Evolutionary conservation across 805 yeast species (phyloP).

Genomic region (Metschnikowia dekortorum): DNA sequence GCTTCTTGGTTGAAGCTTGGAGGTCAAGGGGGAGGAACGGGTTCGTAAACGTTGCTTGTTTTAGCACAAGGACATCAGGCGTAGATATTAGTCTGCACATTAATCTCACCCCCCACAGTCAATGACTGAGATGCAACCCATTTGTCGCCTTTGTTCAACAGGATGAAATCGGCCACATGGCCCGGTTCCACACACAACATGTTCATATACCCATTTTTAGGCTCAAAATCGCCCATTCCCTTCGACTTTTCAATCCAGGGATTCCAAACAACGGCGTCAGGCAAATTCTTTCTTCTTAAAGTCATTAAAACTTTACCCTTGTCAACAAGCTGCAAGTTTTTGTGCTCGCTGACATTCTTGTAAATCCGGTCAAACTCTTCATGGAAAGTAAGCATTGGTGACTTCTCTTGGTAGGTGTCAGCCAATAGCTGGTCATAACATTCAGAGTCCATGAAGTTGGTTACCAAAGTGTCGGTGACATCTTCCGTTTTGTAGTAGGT

Average conservation of each 20-base stretch:
- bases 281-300: slow-evolving; percentile 59
- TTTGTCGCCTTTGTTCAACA: slow-evolving; percentile 61
- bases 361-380: slow-evolving; percentile 87
- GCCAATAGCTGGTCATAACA: slow-evolving; percentile 74
- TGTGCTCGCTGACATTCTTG: slow-evolving; percentile 50
- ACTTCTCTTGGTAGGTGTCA: slow-evolving; percentile 59
- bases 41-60: background rate
- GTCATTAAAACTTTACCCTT: slow-evolving; percentile 69
- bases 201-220: slow-evolving; percentile 73
- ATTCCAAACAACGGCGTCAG: slow-evolving; percentile 89
- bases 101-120: slow-evolving; percentile 56
- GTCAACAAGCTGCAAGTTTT: slow-evolving; percentile 62
- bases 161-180: slow-evolving; percentile 64
- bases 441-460: slow-evolving; percentile 68
- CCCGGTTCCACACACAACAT: slow-evolving; percentile 98
- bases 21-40: too few relatives aligned
- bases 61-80: background rate
- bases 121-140: slow-evolving; percentile 72
- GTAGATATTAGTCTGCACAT: slow-evolving; percentile 50
- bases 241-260: slow-evolving; percentile 88
- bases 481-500: slow-evolving; percentile 77
- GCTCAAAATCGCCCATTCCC: slow-evolving; percentile 84
- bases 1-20: too few relatives aligned
- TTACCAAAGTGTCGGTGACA: slow-evolving; percentile 70
- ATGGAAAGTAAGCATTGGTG: slow-evolving; percentile 68